Evolutionary conservation across 1,284 basidiomycete species (phyloP).

Genomic region (Flammula alnicola): DNA sequence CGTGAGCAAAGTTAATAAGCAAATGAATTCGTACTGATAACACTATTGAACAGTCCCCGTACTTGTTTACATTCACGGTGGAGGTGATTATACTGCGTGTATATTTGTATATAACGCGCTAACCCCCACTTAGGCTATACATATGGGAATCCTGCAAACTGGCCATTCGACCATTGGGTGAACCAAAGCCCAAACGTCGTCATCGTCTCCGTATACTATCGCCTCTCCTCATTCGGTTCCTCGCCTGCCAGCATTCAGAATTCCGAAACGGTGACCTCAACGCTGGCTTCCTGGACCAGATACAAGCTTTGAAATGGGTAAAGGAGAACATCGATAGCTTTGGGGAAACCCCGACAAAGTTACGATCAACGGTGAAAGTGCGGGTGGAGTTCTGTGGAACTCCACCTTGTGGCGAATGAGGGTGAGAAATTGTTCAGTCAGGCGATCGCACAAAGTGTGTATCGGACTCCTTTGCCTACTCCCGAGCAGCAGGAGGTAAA

Average conservation of each 20-base stretch:
- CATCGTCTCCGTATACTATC: slow-evolving; percentile 58
- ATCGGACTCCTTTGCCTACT: slow-evolving; percentile 49
- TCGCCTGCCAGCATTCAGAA: slow-evolving; percentile 49
- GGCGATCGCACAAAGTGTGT: slow-evolving; percentile 66
- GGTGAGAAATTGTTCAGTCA: slow-evolving; percentile 47
- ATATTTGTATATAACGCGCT: slow-evolving; percentile 9
- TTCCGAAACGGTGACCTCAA: slow-evolving; percentile 54
- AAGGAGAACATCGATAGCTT: slow-evolving; percentile 62
- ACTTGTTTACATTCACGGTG: slow-evolving; percentile 70
- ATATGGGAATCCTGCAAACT: slow-evolving; percentile 60
- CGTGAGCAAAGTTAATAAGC: slow-evolving; percentile 32
- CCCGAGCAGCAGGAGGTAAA: slow-evolving; percentile 55
- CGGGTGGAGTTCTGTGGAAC: slow-evolving; percentile 60
- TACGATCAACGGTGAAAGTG: slow-evolving; percentile 69
- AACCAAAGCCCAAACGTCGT: slow-evolving; percentile 54
- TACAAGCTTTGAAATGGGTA: slow-evolving; percentile 66
- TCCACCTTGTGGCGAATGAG: slow-evolving; percentile 55
- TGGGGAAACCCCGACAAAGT: slow-evolving; percentile 62
- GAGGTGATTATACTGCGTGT: slow-evolving; percentile 41
- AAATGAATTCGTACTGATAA: background rate
- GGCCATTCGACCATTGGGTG: slow-evolving; percentile 60
- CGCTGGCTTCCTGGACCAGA: slow-evolving; percentile 65
- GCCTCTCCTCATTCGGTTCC: slow-evolving; percentile 60
- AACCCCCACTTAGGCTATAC: slow-evolving; percentile 45
- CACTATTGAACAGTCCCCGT: slow-evolving; percentile 52